Evolutionary conservation across 805 yeast species (phyloP), one percentile per base, ranked within the genome.

Genomic region (Pichia occidentalis): DNA sequence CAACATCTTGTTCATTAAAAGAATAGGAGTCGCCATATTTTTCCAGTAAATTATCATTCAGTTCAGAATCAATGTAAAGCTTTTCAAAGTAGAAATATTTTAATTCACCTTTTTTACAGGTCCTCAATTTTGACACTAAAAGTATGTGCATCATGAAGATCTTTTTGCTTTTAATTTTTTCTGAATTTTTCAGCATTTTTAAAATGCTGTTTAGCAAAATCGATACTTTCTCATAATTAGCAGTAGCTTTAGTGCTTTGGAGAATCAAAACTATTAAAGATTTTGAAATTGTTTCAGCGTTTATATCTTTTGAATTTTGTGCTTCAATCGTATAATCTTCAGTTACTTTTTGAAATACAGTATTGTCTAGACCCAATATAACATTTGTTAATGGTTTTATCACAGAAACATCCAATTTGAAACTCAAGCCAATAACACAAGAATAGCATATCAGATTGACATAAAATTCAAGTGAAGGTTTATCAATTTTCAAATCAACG

Each of bases 381-480:
- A 40, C 30, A 13, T 41, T 39, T 12, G 35, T 31, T 4, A 44
- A 4, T 7, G 44, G 24, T 5, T 32, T 27, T 5, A 43, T 13
- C 4, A 41, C 23, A 18, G 35, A 40, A 32, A 41, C 43, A 10
- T 27, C 34, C 12, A 46, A 29, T 11, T 34, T 24, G 18, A 40
- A 37, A 4, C 34, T 20, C 18, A 42, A 32, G 16, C 43, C 30
- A 7, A 46, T 17, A 10, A 51, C 32, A 18, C 47, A 44, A 7
- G 36, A 43, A 22, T 42, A 37, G n/a, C 50, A 43, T 13, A 55
- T 24, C 5, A 53, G n/a, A 17, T 39, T 29, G 2, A 48, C 25
- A 24, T 53, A 55, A 7, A 43, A 36, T 9, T 34, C 28, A 16
- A 42, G 33, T 2, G 43, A 39, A 11, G 34, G 34, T 8, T 36